Conservation (phyloP, 345 rosid genomes). For the Excoecaria agallocha region DNA sequence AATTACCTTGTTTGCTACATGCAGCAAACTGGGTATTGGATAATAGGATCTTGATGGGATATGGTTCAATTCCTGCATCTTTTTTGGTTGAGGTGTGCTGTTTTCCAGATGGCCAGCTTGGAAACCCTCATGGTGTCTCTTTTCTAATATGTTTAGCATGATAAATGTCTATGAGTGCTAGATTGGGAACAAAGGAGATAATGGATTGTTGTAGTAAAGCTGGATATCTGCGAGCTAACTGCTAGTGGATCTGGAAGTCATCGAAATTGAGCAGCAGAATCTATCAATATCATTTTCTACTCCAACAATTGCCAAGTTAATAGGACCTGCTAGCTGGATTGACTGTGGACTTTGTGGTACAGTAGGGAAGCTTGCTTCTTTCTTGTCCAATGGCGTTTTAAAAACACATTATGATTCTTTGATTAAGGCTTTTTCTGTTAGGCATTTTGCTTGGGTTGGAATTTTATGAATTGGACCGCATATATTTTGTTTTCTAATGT, state of each 20-base stretch:
- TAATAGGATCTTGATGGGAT: conserved; percentile 85
- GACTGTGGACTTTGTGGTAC: conserved; percentile 58
- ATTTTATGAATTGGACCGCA: conserved; percentile 26
- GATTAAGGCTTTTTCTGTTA: conserved; percentile 23
- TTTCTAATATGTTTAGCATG: conserved; percentile 57
- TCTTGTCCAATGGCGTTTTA: conserved; percentile 40
- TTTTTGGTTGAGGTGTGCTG: conserved; percentile 90
- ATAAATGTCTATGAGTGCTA: conserved; percentile 72
- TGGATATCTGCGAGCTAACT: conserved; percentile 63
- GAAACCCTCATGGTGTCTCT: conserved; percentile 51
- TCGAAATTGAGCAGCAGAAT: conserved; percentile 55
- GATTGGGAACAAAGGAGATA: conserved; percentile 81
- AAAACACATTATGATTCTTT: conserved; percentile 20
- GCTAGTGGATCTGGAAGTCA: conserved; percentile 67
- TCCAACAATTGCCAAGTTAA: conserved; percentile 49
- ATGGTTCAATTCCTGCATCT: conserved; percentile 76
- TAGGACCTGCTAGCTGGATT: conserved; percentile 56
- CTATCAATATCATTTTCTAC: conserved; percentile 48
- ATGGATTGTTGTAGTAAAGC: conserved; percentile 66
- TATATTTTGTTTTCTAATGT: conserved; percentile 30
- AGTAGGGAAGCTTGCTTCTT: conserved; percentile 58
- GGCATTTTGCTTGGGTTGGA: conserved; percentile 28
- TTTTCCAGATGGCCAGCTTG: conserved; percentile 72
- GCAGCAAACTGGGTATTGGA: conserved; percentile 85
- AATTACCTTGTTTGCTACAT: conserved; percentile 66